Conservation (phyloP, 345 rosid species). For the Pugionium dolabratum region DNA sequence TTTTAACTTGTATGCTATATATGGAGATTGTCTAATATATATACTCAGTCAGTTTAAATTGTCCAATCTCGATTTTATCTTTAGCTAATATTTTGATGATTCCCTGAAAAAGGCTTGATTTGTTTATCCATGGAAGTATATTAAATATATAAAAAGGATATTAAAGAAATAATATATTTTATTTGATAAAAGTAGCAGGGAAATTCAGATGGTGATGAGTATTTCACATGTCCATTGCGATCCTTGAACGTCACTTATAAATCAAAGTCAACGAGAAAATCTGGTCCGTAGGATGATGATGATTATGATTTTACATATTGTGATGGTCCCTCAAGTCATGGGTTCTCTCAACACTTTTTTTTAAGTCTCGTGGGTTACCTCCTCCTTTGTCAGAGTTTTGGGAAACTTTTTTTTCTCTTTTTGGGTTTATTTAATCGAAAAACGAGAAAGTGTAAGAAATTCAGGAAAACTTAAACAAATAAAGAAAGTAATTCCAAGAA, state of each 20-base stretch:
- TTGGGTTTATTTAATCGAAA: constrained; percentile 29
- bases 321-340: constrained; percentile 40
- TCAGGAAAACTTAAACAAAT: not conserved
- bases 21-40: no score
- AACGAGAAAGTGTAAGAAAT: not conserved
- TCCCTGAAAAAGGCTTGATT: not conserved
- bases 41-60: no score
- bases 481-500: not conserved
- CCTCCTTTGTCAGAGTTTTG: constrained; percentile 30
- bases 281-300: constrained; percentile 37
- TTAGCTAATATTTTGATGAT: not conserved
- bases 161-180: constrained; percentile 7
- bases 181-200: constrained; percentile 32
- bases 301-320: constrained; percentile 31
- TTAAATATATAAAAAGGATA: not conserved
- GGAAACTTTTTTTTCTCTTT: constrained; percentile 31
- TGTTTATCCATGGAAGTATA: not conserved
- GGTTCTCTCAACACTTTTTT: constrained; percentile 25
- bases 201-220: constrained; percentile 36
- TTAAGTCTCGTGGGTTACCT: constrained; percentile 11
- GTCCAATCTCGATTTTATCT: not conserved
- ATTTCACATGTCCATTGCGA: constrained; percentile 41
- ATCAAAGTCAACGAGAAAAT: constrained; percentile 41
- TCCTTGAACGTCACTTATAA: constrained; percentile 39
- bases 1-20: no score